Percentiles rank a stretch among this genome's conserved stretches.
phyloP scores from a whole-genome alignment of 1,284 basidiomycete genomes.

The Malassezia restricta region DNA sequence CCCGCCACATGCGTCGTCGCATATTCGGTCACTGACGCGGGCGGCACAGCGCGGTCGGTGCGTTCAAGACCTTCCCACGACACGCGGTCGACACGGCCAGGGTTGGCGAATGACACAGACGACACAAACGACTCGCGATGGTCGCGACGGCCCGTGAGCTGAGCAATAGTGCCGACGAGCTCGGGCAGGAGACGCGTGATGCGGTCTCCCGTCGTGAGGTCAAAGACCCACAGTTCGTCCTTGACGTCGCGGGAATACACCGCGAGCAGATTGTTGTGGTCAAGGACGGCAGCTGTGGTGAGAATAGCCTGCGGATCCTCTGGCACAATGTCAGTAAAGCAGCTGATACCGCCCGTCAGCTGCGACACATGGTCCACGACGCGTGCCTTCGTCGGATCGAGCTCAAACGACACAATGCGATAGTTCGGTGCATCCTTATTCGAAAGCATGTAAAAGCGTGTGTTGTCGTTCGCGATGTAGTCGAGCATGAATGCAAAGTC shows the following conservation, averaged over 20 bases:
- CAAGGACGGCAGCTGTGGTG: constrained; percentile 52
- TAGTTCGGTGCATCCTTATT: constrained; percentile 42
- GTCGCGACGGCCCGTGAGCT: constrained; percentile 52
- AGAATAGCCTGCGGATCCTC: constrained; percentile 59
- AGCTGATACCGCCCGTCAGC: constrained; percentile 22
- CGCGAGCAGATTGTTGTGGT: constrained; percentile 55
- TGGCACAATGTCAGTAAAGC: constrained; percentile 57
- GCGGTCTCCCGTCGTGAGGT: constrained; percentile 53
- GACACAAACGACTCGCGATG: constrained; percentile 61
- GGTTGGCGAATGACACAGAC: constrained; percentile 61
- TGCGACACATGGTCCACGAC: constrained; percentile 25
- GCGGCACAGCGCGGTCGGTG: constrained; percentile 5
- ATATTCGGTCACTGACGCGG: constrained; percentile 53
- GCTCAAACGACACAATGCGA: constrained; percentile 28
- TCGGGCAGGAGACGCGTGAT: constrained; percentile 56
- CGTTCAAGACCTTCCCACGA: constrained; percentile 37
- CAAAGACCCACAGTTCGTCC: constrained; percentile 67
- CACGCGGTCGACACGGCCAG: constrained; percentile 53
- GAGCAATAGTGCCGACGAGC: constrained; percentile 58
- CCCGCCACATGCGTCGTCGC: constrained; percentile 57
- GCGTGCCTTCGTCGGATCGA: constrained; percentile 20
- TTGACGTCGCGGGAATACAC: constrained; percentile 68
- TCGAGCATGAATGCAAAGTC: constrained; percentile 33
- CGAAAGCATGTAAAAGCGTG: constrained; percentile 39
- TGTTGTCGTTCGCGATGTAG: constrained; percentile 35